These are phyloP conservation scores for Pancytospora philotis DNA, from an alignment of 371 early-diverging fungal species.

Conservation along the genomic window DNA sequence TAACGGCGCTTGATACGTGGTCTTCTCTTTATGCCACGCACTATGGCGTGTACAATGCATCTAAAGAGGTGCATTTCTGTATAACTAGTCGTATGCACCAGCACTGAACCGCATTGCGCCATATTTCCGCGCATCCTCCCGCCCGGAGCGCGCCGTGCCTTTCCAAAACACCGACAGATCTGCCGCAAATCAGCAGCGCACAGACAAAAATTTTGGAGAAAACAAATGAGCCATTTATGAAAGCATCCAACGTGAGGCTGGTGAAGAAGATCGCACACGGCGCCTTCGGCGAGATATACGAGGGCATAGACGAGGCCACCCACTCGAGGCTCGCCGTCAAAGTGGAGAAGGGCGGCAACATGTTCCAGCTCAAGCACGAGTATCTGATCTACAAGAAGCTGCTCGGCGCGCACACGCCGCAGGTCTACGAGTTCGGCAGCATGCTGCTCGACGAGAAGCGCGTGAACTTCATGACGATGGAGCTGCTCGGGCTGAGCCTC, in stretches of 20 bases:
- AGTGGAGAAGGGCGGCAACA: slow-evolving; percentile 61
- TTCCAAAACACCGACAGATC: too few species aligned
- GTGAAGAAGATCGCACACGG: slow-evolving; percentile 92
- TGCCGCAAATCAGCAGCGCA: too few species aligned
- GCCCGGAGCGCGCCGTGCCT: too few species aligned
- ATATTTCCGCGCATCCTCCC: too few species aligned
- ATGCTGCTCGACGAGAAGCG: slow-evolving; percentile 45
- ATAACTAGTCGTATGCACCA: too few species aligned
- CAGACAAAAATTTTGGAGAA: too few species aligned
- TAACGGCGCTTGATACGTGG: too few species aligned
- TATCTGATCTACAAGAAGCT: slow-evolving; percentile 60
- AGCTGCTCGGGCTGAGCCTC: slow-evolving; percentile 88
- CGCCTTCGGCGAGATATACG: slow-evolving; percentile 95
- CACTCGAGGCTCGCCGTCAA: slow-evolving; percentile 63
- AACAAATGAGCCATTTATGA: too few species aligned
- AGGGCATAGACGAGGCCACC: slow-evolving; percentile 63
- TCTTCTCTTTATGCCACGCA: too few species aligned
- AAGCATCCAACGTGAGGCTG: slow-evolving; percentile 65
- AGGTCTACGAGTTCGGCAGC: slow-evolving; percentile 61
- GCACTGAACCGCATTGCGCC: too few species aligned
- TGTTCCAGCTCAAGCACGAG: slow-evolving; percentile 62
- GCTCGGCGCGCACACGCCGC: slow-evolving; percentile 54
- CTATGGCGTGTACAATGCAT: too few species aligned
- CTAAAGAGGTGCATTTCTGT: too few species aligned
- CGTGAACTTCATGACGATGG: slow-evolving; percentile 70